Evolutionary conservation across 2,329 filamentous ascomycete species (phyloP), one percentile per base, ranked within the genome.

Genomic region (Pestalotiopsis sp.): DNA sequence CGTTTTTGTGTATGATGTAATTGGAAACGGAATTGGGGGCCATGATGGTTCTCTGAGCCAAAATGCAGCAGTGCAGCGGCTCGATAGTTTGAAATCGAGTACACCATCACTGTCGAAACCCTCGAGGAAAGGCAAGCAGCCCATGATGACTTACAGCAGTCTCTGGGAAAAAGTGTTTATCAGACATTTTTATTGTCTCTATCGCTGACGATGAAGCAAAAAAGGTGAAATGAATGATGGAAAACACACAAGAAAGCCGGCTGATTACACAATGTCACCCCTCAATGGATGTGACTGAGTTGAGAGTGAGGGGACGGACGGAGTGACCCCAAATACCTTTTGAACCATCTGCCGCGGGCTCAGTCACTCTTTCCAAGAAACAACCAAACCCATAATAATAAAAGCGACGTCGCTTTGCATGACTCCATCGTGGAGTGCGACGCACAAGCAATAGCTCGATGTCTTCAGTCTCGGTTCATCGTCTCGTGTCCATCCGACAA

Each of bases 161-260:
- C 38, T 67, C 52, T 39, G 65, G 68, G 27, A 67, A 69, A 13
- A 69, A 69, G 52, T 69, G 65, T n/a, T 69, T 69, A 52, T 67
- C 65, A 45, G 68, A 69, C 68, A 69, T 69, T 36, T 65, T 65
- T 6, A 13, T n/a, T 2, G 39, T 36, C 25, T n/a, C 6, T 58
- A 17, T 36, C 38, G n/a, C 36, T 62, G 9, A 62, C 1, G 17
- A 62, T 7, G 59, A 20, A 36, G 31, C 4, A 39, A n/a, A n/a
- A 12, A n/a, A 2, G 38, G 20, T 62, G 45, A n/a, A n/a, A n/a
- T 9, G 20, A 17, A 52, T 59, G 56, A 52, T 52, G 13, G 45
- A 27, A 25, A 36, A 62, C 25, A 62, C 17, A n/a, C 27, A n/a
- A 9, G 17, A n/a, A 9, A n/a, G 31, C 31, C 31, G 31, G 31